Conservation (phyloP, 139 green algal genomes). For the Coccomyxa sp. region DNA sequence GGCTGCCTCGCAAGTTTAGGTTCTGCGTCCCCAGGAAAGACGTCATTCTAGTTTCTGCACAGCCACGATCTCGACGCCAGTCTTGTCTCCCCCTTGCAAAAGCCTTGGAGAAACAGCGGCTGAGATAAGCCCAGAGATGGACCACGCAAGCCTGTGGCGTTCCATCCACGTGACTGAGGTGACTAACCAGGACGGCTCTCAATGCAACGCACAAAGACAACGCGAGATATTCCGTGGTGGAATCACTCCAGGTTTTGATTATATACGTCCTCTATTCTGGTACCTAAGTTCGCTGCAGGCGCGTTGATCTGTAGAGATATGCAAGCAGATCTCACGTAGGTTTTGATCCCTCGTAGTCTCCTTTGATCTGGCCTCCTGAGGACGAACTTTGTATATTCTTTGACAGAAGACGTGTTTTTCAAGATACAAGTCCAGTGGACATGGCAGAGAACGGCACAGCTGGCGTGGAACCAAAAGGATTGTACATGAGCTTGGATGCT, state of each 20-base stretch:
- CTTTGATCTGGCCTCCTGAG: background rate
- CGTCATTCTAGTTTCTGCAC: background rate
- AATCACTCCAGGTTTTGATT: no score
- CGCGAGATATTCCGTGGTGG: no score
- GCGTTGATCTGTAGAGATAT: background rate
- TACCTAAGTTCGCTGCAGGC: background rate
- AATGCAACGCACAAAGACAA: background rate
- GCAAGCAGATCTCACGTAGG: background rate
- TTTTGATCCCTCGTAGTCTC: background rate
- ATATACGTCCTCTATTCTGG: no score
- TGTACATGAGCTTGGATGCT: background rate
- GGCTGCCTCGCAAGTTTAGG: background rate
- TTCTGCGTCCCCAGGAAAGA: background rate
- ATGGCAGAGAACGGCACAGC: background rate
- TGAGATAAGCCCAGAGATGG: background rate
- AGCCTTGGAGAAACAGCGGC: background rate
- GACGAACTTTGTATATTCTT: background rate
- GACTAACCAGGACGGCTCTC: background rate
- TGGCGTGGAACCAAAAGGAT: background rate
- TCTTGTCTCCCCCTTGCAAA: background rate
- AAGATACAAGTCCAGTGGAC: background rate
- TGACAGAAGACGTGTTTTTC: background rate
- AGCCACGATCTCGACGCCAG: background rate
- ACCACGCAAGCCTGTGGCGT: no score
- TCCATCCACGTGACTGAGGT: no score